These are phyloP conservation scores for Ascomycota sp. DNA, from an alignment of 2,329 filamentous ascomycete species.

Conservation along the genomic window DNA sequence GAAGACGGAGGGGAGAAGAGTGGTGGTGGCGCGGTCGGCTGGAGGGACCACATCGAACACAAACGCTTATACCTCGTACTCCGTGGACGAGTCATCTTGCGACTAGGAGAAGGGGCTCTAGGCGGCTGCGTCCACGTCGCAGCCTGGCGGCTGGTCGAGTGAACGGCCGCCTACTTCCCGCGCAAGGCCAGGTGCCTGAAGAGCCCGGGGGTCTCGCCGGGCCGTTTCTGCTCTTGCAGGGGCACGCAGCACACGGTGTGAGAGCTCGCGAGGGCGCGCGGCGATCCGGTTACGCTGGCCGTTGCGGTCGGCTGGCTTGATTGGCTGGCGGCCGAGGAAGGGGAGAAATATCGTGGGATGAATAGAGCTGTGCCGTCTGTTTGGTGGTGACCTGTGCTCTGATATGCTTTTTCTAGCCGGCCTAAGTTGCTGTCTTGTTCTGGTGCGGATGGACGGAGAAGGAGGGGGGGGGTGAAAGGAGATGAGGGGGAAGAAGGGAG, in stretches of 20 bases:
- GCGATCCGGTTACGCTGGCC: constrained; percentile 1
- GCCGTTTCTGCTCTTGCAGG: constrained; percentile 3
- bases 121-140: no score
- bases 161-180: no score
- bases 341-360: neutral
- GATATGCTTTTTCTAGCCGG: constrained; percentile 2
- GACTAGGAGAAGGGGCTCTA: no score
- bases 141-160: no score
- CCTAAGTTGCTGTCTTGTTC: constrained; percentile 1
- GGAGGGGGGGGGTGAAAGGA: neutral
- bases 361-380: neutral
- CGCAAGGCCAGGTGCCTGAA: no score
- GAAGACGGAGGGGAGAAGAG: neutral
- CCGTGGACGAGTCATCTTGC: no score
- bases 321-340: neutral
- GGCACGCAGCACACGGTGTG: constrained; percentile 4
- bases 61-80: no score
- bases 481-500: neutral
- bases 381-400: constrained; percentile 1
- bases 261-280: constrained; percentile 1
- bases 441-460: neutral
- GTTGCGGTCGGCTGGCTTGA: neutral
- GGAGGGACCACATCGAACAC: no score
- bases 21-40: no score
- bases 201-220: no score